phyloP scores from a whole-genome alignment of 1,284 basidiomycete genomes.

The Prillingera fragicola region DNA sequence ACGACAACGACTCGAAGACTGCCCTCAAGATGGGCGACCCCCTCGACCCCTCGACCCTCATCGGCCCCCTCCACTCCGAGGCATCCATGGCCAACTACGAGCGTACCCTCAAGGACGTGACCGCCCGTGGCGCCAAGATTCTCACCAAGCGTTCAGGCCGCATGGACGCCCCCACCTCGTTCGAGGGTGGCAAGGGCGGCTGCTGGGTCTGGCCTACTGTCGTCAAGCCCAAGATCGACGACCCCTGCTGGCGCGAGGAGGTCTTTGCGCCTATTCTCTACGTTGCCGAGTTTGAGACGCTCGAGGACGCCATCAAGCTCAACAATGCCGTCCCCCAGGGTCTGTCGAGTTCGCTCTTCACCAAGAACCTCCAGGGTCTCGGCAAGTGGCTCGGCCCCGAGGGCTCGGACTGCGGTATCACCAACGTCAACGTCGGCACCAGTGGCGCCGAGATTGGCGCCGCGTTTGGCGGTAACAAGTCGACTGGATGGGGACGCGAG shows the following conservation, averaged over 20 bases:
- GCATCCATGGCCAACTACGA: constrained; percentile 64
- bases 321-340: constrained; percentile 89
- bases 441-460: constrained; percentile 90
- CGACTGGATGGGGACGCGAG: constrained; percentile 78
- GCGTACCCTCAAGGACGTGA: constrained; percentile 60
- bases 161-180: constrained; percentile 18
- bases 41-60: constrained; percentile 62
- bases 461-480: constrained; percentile 91
- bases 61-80: constrained; percentile 78
- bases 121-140: constrained; percentile 66
- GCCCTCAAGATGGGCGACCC: constrained; percentile 72
- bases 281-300: constrained; percentile 78
- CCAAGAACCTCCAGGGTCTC: constrained; percentile 69
- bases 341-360: constrained; percentile 85
- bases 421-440: constrained; percentile 86
- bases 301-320: constrained; percentile 82
- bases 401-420: constrained; percentile 79
- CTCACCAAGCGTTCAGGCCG: constrained; percentile 35
- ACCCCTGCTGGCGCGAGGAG: constrained; percentile 43
- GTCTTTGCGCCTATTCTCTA: constrained; percentile 58
- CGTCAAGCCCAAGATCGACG: constrained; percentile 49
- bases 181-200: constrained; percentile 57
- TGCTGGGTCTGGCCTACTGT: constrained; percentile 88
- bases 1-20: constrained; percentile 56
- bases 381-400: constrained; percentile 87